Percentiles rank a stretch among this genome's conserved stretches.
phyloP scores from a whole-genome alignment of 2,329 filamentous ascomycete genomes.

The Rutstroemia sydowiana region DNA sequence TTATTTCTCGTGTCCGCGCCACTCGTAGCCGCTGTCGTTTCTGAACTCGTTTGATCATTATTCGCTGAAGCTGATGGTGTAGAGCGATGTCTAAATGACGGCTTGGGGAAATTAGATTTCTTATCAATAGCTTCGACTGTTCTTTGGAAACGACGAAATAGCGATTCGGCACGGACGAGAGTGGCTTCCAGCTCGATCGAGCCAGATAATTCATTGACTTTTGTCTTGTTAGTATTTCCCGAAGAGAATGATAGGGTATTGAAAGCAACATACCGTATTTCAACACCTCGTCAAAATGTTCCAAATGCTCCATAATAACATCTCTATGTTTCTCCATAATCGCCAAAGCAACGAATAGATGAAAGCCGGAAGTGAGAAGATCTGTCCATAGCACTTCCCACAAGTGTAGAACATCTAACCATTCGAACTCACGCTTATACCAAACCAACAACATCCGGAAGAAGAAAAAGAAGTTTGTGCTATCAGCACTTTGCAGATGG shows the following conservation, averaged over 20 bases:
- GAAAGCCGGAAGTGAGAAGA: conserved; percentile 80
- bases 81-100: conserved; percentile 31
- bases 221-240: not conserved
- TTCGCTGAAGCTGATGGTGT: not conserved
- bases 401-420: conserved; percentile 75
- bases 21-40: not conserved
- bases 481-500: conserved; percentile 83
- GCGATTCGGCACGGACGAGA: conserved; percentile 76
- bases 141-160: conserved; percentile 83
- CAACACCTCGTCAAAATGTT: conserved; percentile 92
- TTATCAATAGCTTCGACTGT: conserved; percentile 89
- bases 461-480: conserved; percentile 99
- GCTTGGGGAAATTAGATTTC: conserved; percentile 73
- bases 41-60: not conserved
- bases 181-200: conserved; percentile 87
- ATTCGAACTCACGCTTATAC: conserved; percentile 97
- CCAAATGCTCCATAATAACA: conserved; percentile 89
- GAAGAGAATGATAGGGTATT: too few species aligned
- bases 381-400: conserved; percentile 98
- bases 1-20: conserved; percentile 12
- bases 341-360: conserved; percentile 87
- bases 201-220: conserved; percentile 89
- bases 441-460: conserved; percentile 98
- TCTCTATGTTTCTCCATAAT: conserved; percentile 95
- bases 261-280: conserved; percentile 68